These are phyloP conservation scores for Lactarius akahatsu DNA, from an alignment of 768 basidiomycete species.

Conservation along the genomic window DNA sequence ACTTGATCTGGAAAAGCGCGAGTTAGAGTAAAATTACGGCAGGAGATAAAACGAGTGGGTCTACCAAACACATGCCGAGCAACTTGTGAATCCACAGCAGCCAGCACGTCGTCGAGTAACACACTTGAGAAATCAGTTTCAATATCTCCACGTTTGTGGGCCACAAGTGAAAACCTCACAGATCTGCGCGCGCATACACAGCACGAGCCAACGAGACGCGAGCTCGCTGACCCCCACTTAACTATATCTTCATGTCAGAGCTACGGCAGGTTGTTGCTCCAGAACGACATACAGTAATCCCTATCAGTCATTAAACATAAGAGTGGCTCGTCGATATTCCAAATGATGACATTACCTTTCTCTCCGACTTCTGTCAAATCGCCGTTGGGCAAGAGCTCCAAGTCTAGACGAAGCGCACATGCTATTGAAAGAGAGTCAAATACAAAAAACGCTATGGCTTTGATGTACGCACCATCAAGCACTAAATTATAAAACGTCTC, in stretches of 20 bases:
- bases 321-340: constrained; percentile 3
- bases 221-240: constrained; percentile 84
- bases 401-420: constrained; percentile 81
- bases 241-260: constrained; percentile 37
- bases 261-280: not conserved
- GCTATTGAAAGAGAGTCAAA: constrained; percentile 41
- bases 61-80: constrained; percentile 81
- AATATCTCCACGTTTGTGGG: not conserved
- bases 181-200: constrained; percentile 87
- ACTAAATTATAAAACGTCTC: constrained; percentile 80
- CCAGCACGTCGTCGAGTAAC: constrained; percentile 87
- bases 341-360: constrained; percentile 51
- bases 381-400: constrained; percentile 75
- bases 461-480: constrained; percentile 57
- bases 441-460: not conserved
- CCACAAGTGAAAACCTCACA: constrained; percentile 46
- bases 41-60: constrained; percentile 5
- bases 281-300: constrained; percentile 56
- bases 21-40: not conserved
- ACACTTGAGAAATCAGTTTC: constrained; percentile 42
- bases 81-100: constrained; percentile 84
- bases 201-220: constrained; percentile 83
- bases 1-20: constrained; percentile 60
- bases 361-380: constrained; percentile 86
- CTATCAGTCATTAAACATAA: constrained; percentile 32